phyloP scores from a whole-genome alignment of 164 flowering plant species.

The Piper betle region DNA sequence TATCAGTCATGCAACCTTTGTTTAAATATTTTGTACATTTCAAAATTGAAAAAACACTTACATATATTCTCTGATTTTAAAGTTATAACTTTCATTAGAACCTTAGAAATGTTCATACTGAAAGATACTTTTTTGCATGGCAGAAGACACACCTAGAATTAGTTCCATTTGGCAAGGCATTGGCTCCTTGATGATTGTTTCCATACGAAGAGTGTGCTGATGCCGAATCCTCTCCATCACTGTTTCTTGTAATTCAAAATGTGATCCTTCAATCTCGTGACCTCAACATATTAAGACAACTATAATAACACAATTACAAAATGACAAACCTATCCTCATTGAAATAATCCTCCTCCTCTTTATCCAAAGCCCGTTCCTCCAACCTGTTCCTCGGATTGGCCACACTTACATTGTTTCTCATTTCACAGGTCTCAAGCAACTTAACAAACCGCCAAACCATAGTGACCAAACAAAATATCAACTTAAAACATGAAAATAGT shows the following conservation, averaged over 20 bases:
- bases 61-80: no score
- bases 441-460: constrained; percentile 11
- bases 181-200: constrained; percentile 24
- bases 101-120: no score
- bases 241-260: constrained; percentile 12
- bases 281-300: not conserved
- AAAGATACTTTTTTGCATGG: no score
- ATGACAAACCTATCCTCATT: constrained; percentile 73
- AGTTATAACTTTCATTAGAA: no score
- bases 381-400: constrained; percentile 48
- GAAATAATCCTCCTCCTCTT: constrained; percentile 96
- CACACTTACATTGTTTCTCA: constrained; percentile 15
- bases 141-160: constrained; percentile 12
- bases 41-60: no score
- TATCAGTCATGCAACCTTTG: no score
- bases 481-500: not conserved
- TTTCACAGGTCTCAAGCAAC: constrained; percentile 45
- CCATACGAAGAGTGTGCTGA: constrained; percentile 36
- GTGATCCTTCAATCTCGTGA: no score
- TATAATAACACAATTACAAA: not conserved
- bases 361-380: constrained; percentile 88
- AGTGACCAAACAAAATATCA: not conserved
- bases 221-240: constrained; percentile 91
- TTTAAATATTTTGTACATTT: no score
- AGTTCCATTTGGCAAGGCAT: constrained; percentile 46